Conservation (phyloP, 768 basidiomycete genomes). For the Termitomyces sp. region DNA sequence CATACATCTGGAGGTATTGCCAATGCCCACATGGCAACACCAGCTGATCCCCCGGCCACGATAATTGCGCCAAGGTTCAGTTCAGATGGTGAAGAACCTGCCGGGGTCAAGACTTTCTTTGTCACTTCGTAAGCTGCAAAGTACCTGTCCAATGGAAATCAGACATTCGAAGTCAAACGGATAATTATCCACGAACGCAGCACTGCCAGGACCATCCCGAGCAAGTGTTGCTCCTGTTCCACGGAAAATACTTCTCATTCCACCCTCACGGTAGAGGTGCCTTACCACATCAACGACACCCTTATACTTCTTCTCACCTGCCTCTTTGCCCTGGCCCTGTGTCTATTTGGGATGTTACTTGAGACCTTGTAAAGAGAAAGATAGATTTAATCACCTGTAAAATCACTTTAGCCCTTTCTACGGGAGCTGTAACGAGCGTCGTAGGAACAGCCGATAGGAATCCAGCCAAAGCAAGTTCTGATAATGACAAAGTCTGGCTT, state of each 20-base stretch:
- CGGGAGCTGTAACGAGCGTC: conserved; percentile 90
- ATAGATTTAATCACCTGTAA: conserved; percentile 59
- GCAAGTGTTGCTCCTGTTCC: conserved; percentile 92
- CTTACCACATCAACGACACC: conserved; percentile 89
- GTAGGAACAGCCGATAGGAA: conserved; percentile 92
- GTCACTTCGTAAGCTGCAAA: conserved; percentile 96
- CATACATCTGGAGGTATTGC: conserved; percentile 93
- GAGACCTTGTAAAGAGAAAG: background rate
- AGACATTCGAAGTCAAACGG: background rate
- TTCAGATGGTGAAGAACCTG: conserved; percentile 70
- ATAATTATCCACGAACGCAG: conserved; percentile 59
- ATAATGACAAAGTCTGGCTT: conserved; percentile 53
- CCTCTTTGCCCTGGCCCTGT: conserved; percentile 67
- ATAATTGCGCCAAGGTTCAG: conserved; percentile 85
- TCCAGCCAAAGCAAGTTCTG: conserved; percentile 87
- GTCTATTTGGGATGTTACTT: conserved; percentile 40
- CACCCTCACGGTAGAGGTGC: conserved; percentile 92
- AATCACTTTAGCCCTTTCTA: conserved; percentile 94
- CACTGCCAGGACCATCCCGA: conserved; percentile 94
- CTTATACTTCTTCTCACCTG: conserved; percentile 64
- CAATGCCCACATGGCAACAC: conserved; percentile 97
- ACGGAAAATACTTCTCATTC: conserved; percentile 84
- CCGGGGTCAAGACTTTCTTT: conserved; percentile 81
- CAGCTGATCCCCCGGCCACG: conserved; percentile 89
- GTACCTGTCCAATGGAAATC: conserved; percentile 48